phyloP scores from a whole-genome alignment of 352 stramenopile genomes.

The Pythium grandisporangium region DNA sequence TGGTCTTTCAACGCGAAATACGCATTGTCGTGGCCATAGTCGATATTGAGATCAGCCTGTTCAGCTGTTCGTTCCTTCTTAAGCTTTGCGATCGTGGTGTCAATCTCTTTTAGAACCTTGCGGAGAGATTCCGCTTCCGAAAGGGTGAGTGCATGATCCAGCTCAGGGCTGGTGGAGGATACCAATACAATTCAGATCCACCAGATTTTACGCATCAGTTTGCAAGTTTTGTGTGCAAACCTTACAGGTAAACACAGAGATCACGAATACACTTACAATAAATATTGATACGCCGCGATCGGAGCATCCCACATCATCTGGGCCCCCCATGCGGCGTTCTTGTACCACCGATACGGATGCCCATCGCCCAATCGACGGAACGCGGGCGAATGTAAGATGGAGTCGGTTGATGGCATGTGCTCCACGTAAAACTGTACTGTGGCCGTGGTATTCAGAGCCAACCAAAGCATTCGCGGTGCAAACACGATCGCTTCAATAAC shows the following conservation, averaged over 20 bases:
- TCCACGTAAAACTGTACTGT: constrained; percentile 17
- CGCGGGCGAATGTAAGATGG: constrained; percentile 20
- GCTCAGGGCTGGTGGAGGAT: constrained; percentile 29
- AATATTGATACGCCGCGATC: constrained; percentile 55
- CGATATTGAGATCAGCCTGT: constrained; percentile 21
- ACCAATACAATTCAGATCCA: constrained; percentile 1
- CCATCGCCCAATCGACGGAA: constrained; percentile 57
- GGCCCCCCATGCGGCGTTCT: constrained; percentile 26
- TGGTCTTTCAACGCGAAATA: constrained; percentile 69
- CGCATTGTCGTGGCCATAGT: constrained; percentile 64
- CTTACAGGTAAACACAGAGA: too few species aligned
- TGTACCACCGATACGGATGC: constrained; percentile 38
- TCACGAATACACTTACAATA: constrained; percentile 53
- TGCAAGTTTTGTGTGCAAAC: neutral
- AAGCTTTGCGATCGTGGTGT: constrained; percentile 44
- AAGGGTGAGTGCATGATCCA: constrained; percentile 43
- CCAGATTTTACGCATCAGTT: neutral
- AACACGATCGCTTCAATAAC: constrained; percentile 44
- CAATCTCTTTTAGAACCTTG: constrained; percentile 52
- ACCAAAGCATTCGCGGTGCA: constrained; percentile 30
- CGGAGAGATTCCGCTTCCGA: constrained; percentile 62
- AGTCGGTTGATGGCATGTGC: constrained; percentile 19
- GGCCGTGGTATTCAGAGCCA: constrained; percentile 19
- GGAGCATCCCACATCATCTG: constrained; percentile 62
- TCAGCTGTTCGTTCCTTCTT: constrained; percentile 40